Conservation (phyloP, 352 stramenopile species). For the Albugo laibachii region DNA sequence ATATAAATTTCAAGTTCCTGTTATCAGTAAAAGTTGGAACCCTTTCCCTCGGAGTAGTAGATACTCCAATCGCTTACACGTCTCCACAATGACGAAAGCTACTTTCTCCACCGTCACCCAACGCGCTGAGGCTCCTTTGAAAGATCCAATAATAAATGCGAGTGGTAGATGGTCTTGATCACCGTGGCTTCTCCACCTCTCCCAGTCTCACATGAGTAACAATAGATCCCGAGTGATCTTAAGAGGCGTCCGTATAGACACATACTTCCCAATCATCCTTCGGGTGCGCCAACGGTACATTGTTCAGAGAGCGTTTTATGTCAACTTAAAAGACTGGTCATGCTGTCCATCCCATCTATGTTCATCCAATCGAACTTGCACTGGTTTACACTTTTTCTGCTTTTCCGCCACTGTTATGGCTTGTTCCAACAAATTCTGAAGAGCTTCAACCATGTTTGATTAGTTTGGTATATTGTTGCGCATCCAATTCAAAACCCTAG, state of each 20-base stretch:
- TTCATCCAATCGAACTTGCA: no score
- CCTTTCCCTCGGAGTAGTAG: conserved; percentile 3
- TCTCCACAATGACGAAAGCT: conserved; percentile 10
- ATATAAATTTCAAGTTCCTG: conserved; percentile 9
- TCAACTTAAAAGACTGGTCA: no score
- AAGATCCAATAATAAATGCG: conserved; percentile 9
- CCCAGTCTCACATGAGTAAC: not conserved
- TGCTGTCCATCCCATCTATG: no score
- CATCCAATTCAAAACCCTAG: conserved; percentile 10
- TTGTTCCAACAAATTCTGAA: no score
- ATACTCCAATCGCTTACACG: conserved; percentile 9
- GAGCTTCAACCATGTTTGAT: not conserved
- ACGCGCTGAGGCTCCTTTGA: not conserved
- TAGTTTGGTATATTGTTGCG: conserved; percentile 4
- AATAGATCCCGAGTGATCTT: conserved; percentile 1
- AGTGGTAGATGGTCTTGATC: not conserved
- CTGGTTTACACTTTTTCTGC: no score
- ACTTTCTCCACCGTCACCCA: conserved; percentile 11
- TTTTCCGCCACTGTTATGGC: no score
- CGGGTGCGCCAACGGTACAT: no score
- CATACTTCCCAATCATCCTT: no score
- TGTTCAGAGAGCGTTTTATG: no score
- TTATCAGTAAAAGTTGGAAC: conserved; percentile 12
- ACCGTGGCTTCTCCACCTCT: not conserved
- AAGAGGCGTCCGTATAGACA: no score